Conservation (phyloP, 495 filamentous ascomycete genomes). For the Neurospora sp. region DNA sequence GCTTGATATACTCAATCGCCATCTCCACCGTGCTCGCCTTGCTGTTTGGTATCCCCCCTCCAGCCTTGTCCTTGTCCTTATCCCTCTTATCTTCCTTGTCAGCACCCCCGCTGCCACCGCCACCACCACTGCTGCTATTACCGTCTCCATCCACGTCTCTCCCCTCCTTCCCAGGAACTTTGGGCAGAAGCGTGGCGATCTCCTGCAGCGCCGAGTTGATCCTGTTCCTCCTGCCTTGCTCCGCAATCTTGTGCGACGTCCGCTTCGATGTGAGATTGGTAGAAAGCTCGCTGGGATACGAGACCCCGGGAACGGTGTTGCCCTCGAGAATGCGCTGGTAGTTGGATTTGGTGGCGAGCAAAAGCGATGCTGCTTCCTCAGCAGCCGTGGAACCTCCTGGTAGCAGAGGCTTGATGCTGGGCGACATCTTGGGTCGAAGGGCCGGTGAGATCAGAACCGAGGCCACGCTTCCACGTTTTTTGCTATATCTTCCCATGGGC, state of each 20-base stretch:
- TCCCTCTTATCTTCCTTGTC: slow-evolving; percentile 18
- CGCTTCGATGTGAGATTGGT: slow-evolving; percentile 93
- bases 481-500: slow-evolving; percentile 28
- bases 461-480: slow-evolving; percentile 66
- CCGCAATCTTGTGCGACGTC: slow-evolving; percentile 94
- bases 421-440: slow-evolving; percentile 84
- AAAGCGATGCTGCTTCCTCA: slow-evolving; percentile 66
- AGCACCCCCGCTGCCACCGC: slow-evolving; percentile 6
- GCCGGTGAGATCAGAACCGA: slow-evolving; percentile 76
- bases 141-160: slow-evolving; percentile 35
- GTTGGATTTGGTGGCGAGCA: slow-evolving; percentile 89
- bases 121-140: slow-evolving; percentile 20
- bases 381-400: slow-evolving; percentile 46
- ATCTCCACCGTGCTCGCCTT: slow-evolving; percentile 95
- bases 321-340: slow-evolving; percentile 97
- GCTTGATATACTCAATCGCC: slow-evolving; percentile 91
- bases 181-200: slow-evolving; percentile 74
- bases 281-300: slow-evolving; percentile 80
- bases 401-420: slow-evolving; percentile 83
- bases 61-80: slow-evolving; percentile 26
- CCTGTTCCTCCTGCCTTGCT: slow-evolving; percentile 88
- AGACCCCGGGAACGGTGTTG: slow-evolving; percentile 78
- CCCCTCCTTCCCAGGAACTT: slow-evolving; percentile 22
- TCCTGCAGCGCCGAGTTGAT: slow-evolving; percentile 92
- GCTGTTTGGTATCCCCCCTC: slow-evolving; percentile 50